phyloP scores from a whole-genome alignment of 176 grass and related monocot genomes.

The Raddia distichophylla region DNA sequence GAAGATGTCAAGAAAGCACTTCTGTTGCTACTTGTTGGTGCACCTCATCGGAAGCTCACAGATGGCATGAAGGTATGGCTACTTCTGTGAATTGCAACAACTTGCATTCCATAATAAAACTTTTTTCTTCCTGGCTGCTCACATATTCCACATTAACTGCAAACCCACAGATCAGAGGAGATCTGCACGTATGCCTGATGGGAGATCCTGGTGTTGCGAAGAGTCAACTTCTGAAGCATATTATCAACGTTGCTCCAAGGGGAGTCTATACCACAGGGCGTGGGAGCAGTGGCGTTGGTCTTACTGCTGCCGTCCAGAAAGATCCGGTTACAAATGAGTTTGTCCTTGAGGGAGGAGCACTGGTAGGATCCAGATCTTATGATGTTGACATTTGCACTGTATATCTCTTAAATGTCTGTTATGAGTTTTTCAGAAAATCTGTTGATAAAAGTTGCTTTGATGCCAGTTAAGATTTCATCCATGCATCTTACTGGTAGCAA shows the following conservation, averaged over 20 bases:
- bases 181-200: constrained; percentile 97
- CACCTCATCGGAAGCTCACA: constrained; percentile 86
- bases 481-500: background rate
- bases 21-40: constrained; percentile 87
- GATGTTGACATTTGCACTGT: constrained; percentile 7
- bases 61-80: constrained; percentile 97
- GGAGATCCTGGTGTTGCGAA: constrained; percentile 99
- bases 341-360: constrained; percentile 98
- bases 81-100: constrained; percentile 5
- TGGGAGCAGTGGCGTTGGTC: constrained; percentile 97
- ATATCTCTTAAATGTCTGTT: constrained; percentile 30
- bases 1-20: constrained; percentile 99
- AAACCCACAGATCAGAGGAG: constrained; percentile 88
- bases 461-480: constrained; percentile 3
- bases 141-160: background rate
- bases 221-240: constrained; percentile 98
- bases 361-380: constrained; percentile 59
- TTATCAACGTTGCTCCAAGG: constrained; percentile 99
- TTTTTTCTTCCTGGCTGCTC: background rate
- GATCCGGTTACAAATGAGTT: constrained; percentile 97
- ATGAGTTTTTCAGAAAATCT: background rate
- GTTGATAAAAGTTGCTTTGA: constrained; percentile 2
- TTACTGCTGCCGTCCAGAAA: constrained; percentile 94
- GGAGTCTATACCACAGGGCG: constrained; percentile 97
- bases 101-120: background rate